Evolutionary conservation across 129 eudicot species (phyloP), one percentile per base, ranked within the genome.

Genomic region (Pulicaria dysenterica): DNA sequence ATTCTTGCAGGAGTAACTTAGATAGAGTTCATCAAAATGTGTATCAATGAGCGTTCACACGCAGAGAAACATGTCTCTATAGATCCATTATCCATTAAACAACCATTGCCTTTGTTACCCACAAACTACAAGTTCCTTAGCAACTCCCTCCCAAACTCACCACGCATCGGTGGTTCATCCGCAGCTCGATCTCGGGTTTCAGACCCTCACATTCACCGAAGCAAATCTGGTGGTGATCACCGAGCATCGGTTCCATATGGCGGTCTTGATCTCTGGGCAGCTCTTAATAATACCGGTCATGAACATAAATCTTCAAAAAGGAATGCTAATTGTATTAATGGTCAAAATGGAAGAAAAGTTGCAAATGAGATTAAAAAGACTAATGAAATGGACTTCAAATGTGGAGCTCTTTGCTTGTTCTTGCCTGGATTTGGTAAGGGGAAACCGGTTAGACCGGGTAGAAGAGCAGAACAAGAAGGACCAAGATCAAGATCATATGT

Each of bases 331-430:
- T 43, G 1, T 36, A 24, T 12, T 38, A 45, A 48, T 43, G 59
- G 51, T 47, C 14, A 39, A 14, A 43, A 39, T n/a, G 70, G 62
- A 17, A 7, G 7, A 48, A 19, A 19, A 12, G 42, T 69, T 11
- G 11, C 64, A 4, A 72, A 78, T 31, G 50, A 73, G 34, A 40
- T 34, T 36, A 43, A 56, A 49, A 80, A 83, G 4, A 39, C 70
- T 7, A 53, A 43, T 2, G 94, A 81, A 13, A 81, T 79, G 47
- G 83, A 81, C 24, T 85, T 89, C 80, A 89, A 85, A 72, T 93
- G 98, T 37, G 91, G 95, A n/a, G 89, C 89, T 6, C 81, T 87
- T 48, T 93, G 98, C 73, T 75, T 93, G 83, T 87, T 79, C 83
- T 40, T 93, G 48, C 98, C 98, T 0, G 86, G 88, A 2, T 87